Base-by-base conservation (phyloP, 2,329 filamentous ascomycete species). In the Aspergillus novoparasiticus region DNA sequence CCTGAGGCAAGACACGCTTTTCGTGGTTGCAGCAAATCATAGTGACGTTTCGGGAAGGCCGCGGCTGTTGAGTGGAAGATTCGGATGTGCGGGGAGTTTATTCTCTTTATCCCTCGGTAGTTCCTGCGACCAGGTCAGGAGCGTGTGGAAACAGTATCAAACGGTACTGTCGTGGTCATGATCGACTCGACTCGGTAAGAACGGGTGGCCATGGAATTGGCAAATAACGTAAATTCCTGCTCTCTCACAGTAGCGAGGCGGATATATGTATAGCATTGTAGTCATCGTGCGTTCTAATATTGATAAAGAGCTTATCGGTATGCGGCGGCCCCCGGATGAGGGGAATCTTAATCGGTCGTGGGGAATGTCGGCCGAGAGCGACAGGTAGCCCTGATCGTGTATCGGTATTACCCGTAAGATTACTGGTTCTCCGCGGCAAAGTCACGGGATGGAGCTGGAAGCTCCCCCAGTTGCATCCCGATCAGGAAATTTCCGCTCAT, bases 371-470 rank as follows among this genome's bases (percentile, higher is more conserved):
- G 66, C 66, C 66, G 66, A 68, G 53, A 66, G 39, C 39, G 39
- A 30, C 23, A 10, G 4, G 1, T 9, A 32, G 46, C 14, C 1
- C n/a, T 26, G 26, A 28, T 32, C 14, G 21, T 4, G 59, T 57
- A 46, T 50, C 30, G 0, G 39, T 19, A 36, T 23, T n/a, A 26
- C 56, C 14, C 10, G 41, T 60, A 58, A 55, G 30, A 61, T 66
- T 50, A 23, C 64, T 59, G 59, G 45, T 68, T 70, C 53, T 34
- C 69, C 69, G 69, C 64, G 69, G 69, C 14, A 34, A 71, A 70
- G 62, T 68, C 69, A 66, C 64, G 62, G 58, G 69, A 48, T 21
- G 4, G 14, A 14, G 26, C 57, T 59, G 36, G 36, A 6, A 34
- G 50, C 51, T 43, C 8, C 21, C n/a, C 9, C 1, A 34, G 10